These are phyloP conservation scores for Venturia effusa DNA, from an alignment of 2,329 filamentous ascomycete genomes.

Conservation along the genomic window DNA sequence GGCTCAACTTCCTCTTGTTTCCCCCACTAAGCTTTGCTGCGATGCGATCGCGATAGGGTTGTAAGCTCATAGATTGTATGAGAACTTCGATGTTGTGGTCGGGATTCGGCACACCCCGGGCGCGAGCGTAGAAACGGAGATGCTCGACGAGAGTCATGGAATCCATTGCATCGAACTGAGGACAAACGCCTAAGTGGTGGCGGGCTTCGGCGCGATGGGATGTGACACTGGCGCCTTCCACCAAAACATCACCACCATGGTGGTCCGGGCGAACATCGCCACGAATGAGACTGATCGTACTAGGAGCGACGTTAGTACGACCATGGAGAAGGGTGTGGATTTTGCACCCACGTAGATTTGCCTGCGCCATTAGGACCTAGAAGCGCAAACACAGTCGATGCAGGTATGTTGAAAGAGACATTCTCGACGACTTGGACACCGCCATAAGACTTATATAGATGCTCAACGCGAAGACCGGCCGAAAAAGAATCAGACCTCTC, in stretches of 20 bases:
- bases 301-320: not conserved
- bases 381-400: slow-evolving; percentile 76
- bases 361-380: slow-evolving; percentile 72
- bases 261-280: slow-evolving; percentile 70
- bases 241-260: slow-evolving; percentile 49
- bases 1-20: slow-evolving; percentile 83
- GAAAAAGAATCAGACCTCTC: slow-evolving; percentile 43
- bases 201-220: slow-evolving; percentile 61
- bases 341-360: slow-evolving; percentile 4
- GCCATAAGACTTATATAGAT: slow-evolving; percentile 69
- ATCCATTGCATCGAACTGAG: slow-evolving; percentile 68
- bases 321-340: not conserved
- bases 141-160: slow-evolving; percentile 84
- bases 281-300: slow-evolving; percentile 73
- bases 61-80: slow-evolving; percentile 68
- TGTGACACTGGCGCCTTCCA: slow-evolving; percentile 69
- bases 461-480: slow-evolving; percentile 66
- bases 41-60: slow-evolving; percentile 60
- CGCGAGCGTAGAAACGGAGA: slow-evolving; percentile 74
- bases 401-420: slow-evolving; percentile 69
- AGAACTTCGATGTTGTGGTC: slow-evolving; percentile 69
- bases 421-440: slow-evolving; percentile 72
- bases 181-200: slow-evolving; percentile 77
- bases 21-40: slow-evolving; percentile 74
- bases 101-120: slow-evolving; percentile 66